Evolutionary conservation across 2,329 filamentous ascomycete genomes (phyloP).

Genomic region (Aureobasidium sp.): DNA sequence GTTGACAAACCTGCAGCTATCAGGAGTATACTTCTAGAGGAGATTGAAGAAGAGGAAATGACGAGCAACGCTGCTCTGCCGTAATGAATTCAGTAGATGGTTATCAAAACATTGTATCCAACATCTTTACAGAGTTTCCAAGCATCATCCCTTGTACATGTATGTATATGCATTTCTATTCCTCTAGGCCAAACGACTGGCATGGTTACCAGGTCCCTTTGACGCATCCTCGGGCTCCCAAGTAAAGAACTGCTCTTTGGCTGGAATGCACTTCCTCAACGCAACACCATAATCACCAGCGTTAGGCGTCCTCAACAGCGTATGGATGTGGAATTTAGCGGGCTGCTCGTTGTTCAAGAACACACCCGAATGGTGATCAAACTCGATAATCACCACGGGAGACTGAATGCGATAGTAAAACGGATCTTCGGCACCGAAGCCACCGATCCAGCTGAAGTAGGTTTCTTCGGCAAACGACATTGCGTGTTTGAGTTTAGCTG

Average conservation of each 20-base stretch:
- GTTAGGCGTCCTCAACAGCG: conserved; percentile 62
- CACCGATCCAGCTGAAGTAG: conserved; percentile 73
- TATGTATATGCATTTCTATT: too few relatives aligned
- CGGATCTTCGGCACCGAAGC: conserved; percentile 54
- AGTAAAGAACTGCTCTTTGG: conserved; percentile 13
- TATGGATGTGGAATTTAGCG: conserved; percentile 72
- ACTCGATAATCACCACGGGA: conserved; percentile 64
- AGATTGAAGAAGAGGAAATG: not conserved
- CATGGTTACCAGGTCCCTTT: conserved; percentile 9
- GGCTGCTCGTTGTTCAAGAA: conserved; percentile 66
- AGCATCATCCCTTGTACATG: too few relatives aligned
- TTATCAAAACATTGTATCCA: not conserved
- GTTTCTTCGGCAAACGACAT: conserved; percentile 56
- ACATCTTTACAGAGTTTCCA: not conserved
- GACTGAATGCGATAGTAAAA: conserved; percentile 75
- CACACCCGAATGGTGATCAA: conserved; percentile 72
- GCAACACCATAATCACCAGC: conserved; percentile 64
- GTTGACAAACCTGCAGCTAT: not conserved
- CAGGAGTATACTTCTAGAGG: not conserved
- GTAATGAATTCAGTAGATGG: not conserved
- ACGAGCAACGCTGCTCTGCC: not conserved
- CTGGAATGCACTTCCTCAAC: conserved; percentile 21
- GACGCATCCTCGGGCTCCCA: conserved; percentile 13
- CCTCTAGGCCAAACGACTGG: not conserved
- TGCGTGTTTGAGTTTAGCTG: conserved; percentile 47